phyloP scores from a whole-genome alignment of 768 basidiomycete genomes.

The Calvatia gigantea region DNA sequence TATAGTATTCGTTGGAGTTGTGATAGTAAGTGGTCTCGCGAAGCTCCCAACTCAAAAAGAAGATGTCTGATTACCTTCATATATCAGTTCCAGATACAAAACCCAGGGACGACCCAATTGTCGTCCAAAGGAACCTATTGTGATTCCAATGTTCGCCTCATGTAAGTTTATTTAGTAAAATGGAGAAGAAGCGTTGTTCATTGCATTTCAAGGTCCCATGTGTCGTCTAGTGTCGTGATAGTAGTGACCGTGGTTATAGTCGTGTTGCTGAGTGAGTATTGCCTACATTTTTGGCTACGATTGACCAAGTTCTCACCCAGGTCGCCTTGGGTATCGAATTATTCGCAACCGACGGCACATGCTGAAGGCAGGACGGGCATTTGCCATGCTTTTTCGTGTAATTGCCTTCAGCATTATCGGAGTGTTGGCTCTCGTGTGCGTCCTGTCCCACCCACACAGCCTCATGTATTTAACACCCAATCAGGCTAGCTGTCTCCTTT shows the following conservation, averaged over 20 bases:
- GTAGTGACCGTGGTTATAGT: slow-evolving; percentile 18
- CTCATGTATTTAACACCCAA: not conserved
- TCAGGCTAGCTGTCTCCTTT: slow-evolving; percentile 20
- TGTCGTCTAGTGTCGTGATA: slow-evolving; percentile 23
- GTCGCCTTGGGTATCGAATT: slow-evolving; percentile 22
- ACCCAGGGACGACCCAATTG: slow-evolving; percentile 19
- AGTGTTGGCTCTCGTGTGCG: slow-evolving; percentile 24
- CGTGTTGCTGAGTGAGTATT: slow-evolving; percentile 18
- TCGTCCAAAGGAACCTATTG: slow-evolving; percentile 29
- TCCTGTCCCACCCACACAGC: not conserved
- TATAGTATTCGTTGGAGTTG: slow-evolving; percentile 20
- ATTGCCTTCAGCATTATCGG: slow-evolving; percentile 27
- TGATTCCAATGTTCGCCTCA: slow-evolving; percentile 18
- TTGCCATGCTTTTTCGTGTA: slow-evolving; percentile 25
- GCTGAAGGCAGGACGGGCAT: slow-evolving; percentile 13
- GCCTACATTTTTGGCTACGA: not conserved
- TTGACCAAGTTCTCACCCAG: slow-evolving; percentile 8
- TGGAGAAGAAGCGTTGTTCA: not conserved
- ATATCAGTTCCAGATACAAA: slow-evolving; percentile 21
- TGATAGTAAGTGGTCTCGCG: slow-evolving; percentile 16
- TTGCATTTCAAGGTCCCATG: slow-evolving; percentile 19
- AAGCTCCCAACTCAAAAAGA: not conserved
- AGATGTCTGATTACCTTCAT: not conserved
- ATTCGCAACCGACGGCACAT: slow-evolving; percentile 19
- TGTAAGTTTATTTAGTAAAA: slow-evolving; percentile 15